Evolutionary conservation across 2,329 filamentous ascomycete species (phyloP).

Genomic region (Scleromitrula shiraiana): DNA sequence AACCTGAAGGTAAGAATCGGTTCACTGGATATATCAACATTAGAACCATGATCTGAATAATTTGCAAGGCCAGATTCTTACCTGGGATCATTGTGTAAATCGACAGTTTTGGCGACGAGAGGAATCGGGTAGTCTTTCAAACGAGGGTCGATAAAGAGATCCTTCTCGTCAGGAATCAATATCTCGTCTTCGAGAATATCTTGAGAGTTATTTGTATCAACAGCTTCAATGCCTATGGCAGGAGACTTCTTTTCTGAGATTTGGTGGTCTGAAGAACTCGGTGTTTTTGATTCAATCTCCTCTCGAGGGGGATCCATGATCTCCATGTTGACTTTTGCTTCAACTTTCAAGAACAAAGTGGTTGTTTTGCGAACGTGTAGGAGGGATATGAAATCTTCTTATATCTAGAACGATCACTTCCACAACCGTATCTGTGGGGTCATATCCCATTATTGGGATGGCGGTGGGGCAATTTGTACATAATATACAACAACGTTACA

Average conservation of each 20-base stretch:
- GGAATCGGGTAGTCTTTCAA: conserved; percentile 28
- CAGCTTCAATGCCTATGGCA: neutral
- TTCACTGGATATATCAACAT: conserved; percentile 16
- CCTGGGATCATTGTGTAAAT: conserved; percentile 29
- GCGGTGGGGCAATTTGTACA: no score
- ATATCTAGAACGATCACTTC: no score
- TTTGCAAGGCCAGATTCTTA: conserved; percentile 8
- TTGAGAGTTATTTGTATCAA: neutral
- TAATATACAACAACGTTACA: no score
- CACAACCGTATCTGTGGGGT: no score
- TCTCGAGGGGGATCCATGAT: neutral
- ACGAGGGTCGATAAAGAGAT: conserved; percentile 29
- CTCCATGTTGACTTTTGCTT: neutral
- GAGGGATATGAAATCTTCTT: no score
- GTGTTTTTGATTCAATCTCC: neutral
- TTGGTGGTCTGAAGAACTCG: neutral
- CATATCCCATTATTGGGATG: no score
- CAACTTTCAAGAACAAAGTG: no score
- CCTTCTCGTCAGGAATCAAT: conserved; percentile 24
- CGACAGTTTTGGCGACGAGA: conserved; percentile 30
- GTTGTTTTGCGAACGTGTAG: no score
- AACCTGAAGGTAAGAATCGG: conserved; percentile 31
- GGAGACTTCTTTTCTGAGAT: neutral
- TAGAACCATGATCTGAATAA: neutral
- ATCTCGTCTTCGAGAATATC: conserved; percentile 11